phyloP scores from a whole-genome alignment of 257 asterid genomes.

The Primulina tabacum region DNA sequence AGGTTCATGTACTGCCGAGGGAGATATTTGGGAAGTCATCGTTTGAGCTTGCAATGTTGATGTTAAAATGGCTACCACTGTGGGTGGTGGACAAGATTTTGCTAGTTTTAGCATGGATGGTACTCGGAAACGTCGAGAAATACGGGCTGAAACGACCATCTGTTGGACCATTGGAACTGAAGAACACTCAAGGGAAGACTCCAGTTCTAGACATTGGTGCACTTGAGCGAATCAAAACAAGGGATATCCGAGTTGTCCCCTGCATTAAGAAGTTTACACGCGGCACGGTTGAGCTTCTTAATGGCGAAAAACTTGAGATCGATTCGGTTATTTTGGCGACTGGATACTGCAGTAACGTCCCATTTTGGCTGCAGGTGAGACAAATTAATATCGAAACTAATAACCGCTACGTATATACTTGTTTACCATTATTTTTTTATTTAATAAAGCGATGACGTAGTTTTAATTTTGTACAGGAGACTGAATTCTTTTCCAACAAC shows the following conservation, averaged over 20 bases:
- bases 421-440: no score
- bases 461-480: constrained; percentile 34
- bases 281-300: constrained; percentile 31
- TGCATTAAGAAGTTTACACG: constrained; percentile 42
- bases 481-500: constrained; percentile 44
- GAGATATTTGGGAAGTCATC: constrained; percentile 45
- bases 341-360: constrained; percentile 30
- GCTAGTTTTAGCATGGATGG: constrained; percentile 39
- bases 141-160: constrained; percentile 44
- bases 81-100: constrained; percentile 50
- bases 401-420: no score
- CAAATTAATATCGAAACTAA: not conserved
- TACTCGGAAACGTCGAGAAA: constrained; percentile 44
- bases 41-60: constrained; percentile 36
- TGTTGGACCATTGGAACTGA: constrained; percentile 41
- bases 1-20: constrained; percentile 54
- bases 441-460: no score
- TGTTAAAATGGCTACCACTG: constrained; percentile 45
- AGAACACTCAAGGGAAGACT: constrained; percentile 44
- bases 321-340: constrained; percentile 44
- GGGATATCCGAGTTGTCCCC: constrained; percentile 34
- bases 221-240: constrained; percentile 35
- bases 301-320: constrained; percentile 30
- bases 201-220: constrained; percentile 56
- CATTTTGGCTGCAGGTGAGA: constrained; percentile 36